Percentiles rank a stretch among this genome's conserved stretches.
Conservation (phyloP, 768 basidiomycete genomes). For the Russula foetens region DNA sequence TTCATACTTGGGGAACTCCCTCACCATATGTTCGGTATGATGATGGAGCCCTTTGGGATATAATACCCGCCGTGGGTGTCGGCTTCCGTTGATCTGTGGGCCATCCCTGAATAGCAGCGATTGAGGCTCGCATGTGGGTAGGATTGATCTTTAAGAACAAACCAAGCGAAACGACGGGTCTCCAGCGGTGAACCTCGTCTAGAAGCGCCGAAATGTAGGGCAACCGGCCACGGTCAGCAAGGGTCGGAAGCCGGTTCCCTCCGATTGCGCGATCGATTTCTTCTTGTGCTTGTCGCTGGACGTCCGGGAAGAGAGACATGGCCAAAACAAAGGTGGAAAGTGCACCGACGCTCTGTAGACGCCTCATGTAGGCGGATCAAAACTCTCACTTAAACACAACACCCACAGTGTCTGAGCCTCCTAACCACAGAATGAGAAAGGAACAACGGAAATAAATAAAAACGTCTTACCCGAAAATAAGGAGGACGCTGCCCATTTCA, state of each 20-base stretch:
- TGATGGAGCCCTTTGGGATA: slow-evolving; percentile 25
- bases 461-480: slow-evolving; percentile 17
- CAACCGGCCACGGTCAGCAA: slow-evolving; percentile 18
- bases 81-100: slow-evolving; percentile 24
- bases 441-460: neutral
- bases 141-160: neutral
- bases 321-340: slow-evolving; percentile 21
- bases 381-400: neutral
- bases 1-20: neutral
- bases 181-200: slow-evolving; percentile 25
- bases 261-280: slow-evolving; percentile 24
- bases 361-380: neutral
- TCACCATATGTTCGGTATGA: slow-evolving; percentile 28
- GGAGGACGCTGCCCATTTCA: slow-evolving; percentile 22
- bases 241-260: slow-evolving; percentile 13
- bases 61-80: slow-evolving; percentile 26
- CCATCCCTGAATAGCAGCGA: slow-evolving; percentile 8
- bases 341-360: slow-evolving; percentile 19
- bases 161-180: slow-evolving; percentile 23
- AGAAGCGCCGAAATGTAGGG: slow-evolving; percentile 24
- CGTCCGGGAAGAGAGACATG: slow-evolving; percentile 24
- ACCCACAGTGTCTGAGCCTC: slow-evolving; percentile 18
- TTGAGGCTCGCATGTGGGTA: neutral
- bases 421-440: neutral
- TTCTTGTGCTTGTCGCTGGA: slow-evolving; percentile 22